These are phyloP conservation scores for Epichloe uncinata DNA, from an alignment of 2,329 filamentous ascomycete species.

Conservation along the genomic window DNA sequence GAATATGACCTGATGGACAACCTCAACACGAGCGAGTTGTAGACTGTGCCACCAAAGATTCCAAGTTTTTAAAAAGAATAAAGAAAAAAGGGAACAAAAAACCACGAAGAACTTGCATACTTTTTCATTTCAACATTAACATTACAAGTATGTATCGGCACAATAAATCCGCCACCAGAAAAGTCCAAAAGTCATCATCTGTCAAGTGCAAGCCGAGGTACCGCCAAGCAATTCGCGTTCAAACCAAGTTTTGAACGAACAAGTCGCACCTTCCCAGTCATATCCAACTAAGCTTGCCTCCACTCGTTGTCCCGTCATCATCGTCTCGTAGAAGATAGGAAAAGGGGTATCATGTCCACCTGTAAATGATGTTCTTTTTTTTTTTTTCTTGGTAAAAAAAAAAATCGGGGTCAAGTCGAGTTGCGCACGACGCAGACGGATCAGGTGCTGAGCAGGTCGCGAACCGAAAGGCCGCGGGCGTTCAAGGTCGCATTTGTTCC, in stretches of 20 bases:
- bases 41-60: no score
- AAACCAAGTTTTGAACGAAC: neutral
- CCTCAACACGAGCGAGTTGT: no score
- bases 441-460: constrained; percentile 40
- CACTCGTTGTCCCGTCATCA: neutral
- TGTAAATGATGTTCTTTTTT: neutral
- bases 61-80: no score
- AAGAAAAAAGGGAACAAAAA: no score
- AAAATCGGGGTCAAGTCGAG: neutral
- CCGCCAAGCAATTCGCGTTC: neutral
- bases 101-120: neutral
- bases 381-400: no score
- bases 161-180: neutral
- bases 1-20: no score
- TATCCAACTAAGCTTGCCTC: neutral
- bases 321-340: neutral
- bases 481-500: constrained; percentile 20
- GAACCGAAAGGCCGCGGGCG: constrained; percentile 39
- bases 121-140: no score
- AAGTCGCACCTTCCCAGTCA: neutral
- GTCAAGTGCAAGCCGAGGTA: neutral
- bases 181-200: constrained; percentile 46
- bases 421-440: neutral
- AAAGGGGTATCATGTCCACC: constrained; percentile 2
- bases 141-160: neutral